Evolutionary conservation across 2,329 filamentous ascomycete species (phyloP).

Genomic region (Aquanectria penicillioides): DNA sequence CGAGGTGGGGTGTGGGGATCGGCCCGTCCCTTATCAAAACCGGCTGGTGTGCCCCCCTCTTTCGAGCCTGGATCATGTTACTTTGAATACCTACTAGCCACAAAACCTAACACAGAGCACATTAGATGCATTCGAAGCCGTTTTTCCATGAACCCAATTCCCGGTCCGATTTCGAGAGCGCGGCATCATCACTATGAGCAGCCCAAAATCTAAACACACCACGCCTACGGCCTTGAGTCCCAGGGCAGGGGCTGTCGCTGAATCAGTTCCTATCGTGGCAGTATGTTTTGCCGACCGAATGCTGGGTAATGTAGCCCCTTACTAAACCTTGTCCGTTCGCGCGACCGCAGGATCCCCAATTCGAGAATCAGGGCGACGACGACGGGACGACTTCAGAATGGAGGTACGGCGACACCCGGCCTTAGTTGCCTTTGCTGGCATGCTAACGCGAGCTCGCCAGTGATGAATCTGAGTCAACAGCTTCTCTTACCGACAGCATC

Average conservation of each 20-base stretch:
- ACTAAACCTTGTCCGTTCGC: not conserved
- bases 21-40: not conserved
- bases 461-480: slow-evolving; percentile 25
- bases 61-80: not conserved
- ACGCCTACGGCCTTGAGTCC: slow-evolving; percentile 16
- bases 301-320: not conserved
- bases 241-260: slow-evolving; percentile 1
- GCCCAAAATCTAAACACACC: slow-evolving; percentile 10
- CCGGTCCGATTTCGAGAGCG: no score
- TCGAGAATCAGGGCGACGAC: slow-evolving; percentile 20
- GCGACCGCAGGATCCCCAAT: slow-evolving; percentile 24
- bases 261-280: slow-evolving; percentile 23
- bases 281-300: slow-evolving; percentile 10
- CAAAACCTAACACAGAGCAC: not conserved
- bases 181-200: slow-evolving; percentile 20
- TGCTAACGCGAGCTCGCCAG: slow-evolving; percentile 3
- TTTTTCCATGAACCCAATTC: no score
- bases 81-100: not conserved
- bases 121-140: no score
- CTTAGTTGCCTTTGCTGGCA: not conserved
- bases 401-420: slow-evolving; percentile 12
- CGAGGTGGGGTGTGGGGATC: not conserved
- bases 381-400: slow-evolving; percentile 19
- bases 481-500: slow-evolving; percentile 31
- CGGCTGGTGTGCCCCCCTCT: not conserved